Evolutionary conservation across 306 rosid species (phyloP).

Genomic region (Dryas octopetala): DNA sequence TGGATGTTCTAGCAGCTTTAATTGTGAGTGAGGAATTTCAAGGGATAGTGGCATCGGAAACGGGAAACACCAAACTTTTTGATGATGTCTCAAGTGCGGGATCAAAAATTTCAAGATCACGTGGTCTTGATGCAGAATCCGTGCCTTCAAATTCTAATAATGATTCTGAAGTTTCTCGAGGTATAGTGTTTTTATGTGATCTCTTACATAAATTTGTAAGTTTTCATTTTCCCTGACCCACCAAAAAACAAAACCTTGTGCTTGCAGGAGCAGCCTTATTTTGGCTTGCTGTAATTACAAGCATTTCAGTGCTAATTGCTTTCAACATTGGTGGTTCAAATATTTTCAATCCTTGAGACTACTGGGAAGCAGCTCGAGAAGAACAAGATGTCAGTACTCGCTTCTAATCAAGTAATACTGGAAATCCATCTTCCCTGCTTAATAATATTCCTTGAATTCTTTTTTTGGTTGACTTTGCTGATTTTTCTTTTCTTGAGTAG

Average conservation of each 20-base stretch:
- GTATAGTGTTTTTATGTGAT: slow-evolving; percentile 30
- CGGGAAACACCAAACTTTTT: slow-evolving; percentile 47
- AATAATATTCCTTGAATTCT: slow-evolving; percentile 3
- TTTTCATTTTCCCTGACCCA: slow-evolving; percentile 21
- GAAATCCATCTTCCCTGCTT: slow-evolving; percentile 8
- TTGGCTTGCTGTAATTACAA: slow-evolving; percentile 84
- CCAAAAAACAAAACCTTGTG: slow-evolving; percentile 32
- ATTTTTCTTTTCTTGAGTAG: too few relatives aligned
- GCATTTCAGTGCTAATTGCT: slow-evolving; percentile 69
- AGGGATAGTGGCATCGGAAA: slow-evolving; percentile 92
- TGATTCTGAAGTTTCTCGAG: slow-evolving; percentile 50
- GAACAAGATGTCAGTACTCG: slow-evolving; percentile 30
- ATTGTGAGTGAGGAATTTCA: slow-evolving; percentile 95
- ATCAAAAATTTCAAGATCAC: slow-evolving; percentile 40
- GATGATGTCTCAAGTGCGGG: slow-evolving; percentile 48
- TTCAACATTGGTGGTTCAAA: slow-evolving; percentile 73
- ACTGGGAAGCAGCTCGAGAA: slow-evolving; percentile 21
- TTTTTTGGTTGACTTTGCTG: too few relatives aligned
- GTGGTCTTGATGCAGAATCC: slow-evolving; percentile 37
- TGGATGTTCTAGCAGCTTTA: slow-evolving; percentile 93
- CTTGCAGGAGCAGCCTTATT: slow-evolving; percentile 68
- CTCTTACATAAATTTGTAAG: background rate
- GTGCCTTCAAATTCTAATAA: slow-evolving; percentile 37
- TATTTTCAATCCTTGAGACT: slow-evolving; percentile 80
- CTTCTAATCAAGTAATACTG: slow-evolving; percentile 35